Evolutionary conservation across 768 basidiomycete genomes (phyloP).

Genomic region (Leccinum subgranulosum): DNA sequence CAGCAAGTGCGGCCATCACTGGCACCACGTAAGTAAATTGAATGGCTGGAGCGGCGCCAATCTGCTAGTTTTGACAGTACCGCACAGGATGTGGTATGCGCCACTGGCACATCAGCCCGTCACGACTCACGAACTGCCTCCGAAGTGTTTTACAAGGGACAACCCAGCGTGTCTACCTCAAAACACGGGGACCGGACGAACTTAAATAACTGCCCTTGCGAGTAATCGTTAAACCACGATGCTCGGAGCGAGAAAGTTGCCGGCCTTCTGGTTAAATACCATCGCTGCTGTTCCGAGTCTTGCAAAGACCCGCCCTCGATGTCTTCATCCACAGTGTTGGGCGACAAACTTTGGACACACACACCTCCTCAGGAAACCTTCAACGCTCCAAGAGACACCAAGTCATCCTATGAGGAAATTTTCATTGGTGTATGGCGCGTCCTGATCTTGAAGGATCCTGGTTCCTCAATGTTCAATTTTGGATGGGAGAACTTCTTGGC

Average conservation of each 20-base stretch:
- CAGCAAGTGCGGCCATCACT: too few relatives aligned
- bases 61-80: not conserved
- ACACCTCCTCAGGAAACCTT: not conserved
- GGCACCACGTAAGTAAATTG: not conserved
- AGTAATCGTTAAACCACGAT: not conserved
- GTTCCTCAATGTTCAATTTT: slow-evolving; percentile 4
- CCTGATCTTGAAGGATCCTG: slow-evolving; percentile 12
- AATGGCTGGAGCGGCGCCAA: not conserved
- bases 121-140: too few relatives aligned
- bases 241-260: not conserved
- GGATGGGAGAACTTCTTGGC: slow-evolving; percentile 3
- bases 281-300: not conserved
- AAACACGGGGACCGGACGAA: too few relatives aligned
- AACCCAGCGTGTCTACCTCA: too few relatives aligned
- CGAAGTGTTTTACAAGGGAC: too few relatives aligned
- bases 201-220: too few relatives aligned
- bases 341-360: not conserved
- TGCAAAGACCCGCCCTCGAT: not conserved
- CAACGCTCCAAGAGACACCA: not conserved
- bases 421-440: slow-evolving; percentile 26
- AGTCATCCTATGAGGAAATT: slow-evolving; percentile 10
- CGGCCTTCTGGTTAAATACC: not conserved
- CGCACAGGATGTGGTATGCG: too few relatives aligned
- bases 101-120: too few relatives aligned
- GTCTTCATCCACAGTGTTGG: not conserved